These are phyloP conservation scores for Plasmodium yoelii DNA, from an alignment of 169 alveolate species.

Conservation along the genomic window DNA sequence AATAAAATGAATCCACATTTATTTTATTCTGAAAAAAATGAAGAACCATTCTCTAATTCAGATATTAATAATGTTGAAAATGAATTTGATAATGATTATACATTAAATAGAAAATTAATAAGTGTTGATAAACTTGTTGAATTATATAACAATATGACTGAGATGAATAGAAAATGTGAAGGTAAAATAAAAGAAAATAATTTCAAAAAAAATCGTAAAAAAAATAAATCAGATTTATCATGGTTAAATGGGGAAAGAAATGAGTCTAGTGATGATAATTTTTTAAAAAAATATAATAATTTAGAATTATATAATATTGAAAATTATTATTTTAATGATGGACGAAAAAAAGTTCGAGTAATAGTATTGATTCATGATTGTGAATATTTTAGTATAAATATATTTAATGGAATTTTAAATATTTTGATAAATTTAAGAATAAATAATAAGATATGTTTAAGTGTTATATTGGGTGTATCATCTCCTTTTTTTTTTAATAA, in stretches of 20 bases:
- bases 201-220: background rate
- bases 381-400: constrained; percentile 57
- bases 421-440: constrained; percentile 53
- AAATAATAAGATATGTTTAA: constrained; percentile 33
- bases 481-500: constrained; percentile 55
- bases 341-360: constrained; percentile 53
- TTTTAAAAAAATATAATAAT: background rate
- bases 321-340: constrained; percentile 41
- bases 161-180: constrained; percentile 5
- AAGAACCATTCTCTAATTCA: background rate
- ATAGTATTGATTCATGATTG: constrained; percentile 49
- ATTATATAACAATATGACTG: constrained; percentile 32
- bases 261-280: background rate
- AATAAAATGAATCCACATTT: too few relatives aligned
- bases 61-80: background rate
- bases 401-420: constrained; percentile 65
- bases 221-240: background rate
- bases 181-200: background rate
- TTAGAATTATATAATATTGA: constrained; percentile 32
- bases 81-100: background rate
- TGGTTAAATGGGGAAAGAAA: constrained; percentile 3
- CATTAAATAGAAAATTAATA: constrained; percentile 13
- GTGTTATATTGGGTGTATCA: constrained; percentile 63
- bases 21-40: background rate
- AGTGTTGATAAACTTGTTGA: constrained; percentile 37